These are phyloP conservation scores for Erythrobasidium yunnanense DNA, from an alignment of 768 basidiomycete species.

Conservation along the genomic window DNA sequence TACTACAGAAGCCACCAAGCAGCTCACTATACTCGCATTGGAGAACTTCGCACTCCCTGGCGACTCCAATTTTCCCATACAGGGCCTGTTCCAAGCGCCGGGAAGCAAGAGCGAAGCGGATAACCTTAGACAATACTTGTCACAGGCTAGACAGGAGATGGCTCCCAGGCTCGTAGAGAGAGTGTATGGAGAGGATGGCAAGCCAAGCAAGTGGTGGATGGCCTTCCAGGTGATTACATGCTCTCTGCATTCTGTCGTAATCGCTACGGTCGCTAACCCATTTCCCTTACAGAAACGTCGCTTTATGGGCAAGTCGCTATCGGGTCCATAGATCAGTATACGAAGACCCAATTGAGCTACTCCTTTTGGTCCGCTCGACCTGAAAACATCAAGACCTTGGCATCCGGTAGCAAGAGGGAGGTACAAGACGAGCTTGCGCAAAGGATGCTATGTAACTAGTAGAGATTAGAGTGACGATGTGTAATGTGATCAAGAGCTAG, in stretches of 20 bases:
- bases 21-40: slow-evolving; percentile 80
- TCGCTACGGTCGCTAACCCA: background rate
- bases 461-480: no score
- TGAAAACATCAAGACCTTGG: no score
- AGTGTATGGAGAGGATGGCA: slow-evolving; percentile 72
- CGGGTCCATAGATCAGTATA: background rate
- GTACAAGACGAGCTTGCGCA: no score
- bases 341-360: no score
- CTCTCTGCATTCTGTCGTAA: background rate
- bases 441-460: no score
- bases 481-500: no score
- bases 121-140: slow-evolving; percentile 77
- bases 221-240: slow-evolving; percentile 53
- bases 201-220: slow-evolving; percentile 99
- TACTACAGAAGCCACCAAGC: slow-evolving; percentile 75
- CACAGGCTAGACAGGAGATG: slow-evolving; percentile 84
- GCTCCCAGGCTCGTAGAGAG: slow-evolving; percentile 73
- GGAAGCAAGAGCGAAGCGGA: slow-evolving; percentile 68
- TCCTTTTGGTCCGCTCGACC: no score
- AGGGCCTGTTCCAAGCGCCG: slow-evolving; percentile 78
- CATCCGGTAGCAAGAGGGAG: no score
- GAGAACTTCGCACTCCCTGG: slow-evolving; percentile 90
- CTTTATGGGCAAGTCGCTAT: slow-evolving; percentile 38
- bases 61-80: slow-evolving; percentile 86
- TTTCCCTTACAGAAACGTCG: slow-evolving; percentile 31